Base-by-base conservation (phyloP, 2,329 filamentous ascomycete species). In the Penicillium sp. region DNA sequence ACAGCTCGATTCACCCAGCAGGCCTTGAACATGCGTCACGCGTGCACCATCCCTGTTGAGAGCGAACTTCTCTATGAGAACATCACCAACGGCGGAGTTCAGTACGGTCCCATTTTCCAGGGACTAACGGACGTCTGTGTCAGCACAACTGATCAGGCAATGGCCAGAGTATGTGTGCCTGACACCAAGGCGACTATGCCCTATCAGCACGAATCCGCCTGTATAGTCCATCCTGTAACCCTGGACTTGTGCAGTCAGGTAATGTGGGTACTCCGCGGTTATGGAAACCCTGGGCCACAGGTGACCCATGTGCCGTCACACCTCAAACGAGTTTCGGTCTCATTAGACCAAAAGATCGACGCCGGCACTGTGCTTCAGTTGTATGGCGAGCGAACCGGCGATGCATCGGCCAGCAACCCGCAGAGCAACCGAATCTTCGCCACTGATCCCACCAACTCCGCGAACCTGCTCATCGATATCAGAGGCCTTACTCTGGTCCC, bases 151-250 rank as follows among this genome's bases (percentile, higher is more conserved):
- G 3, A 34, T 2, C 34, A 53, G 31, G 59, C 61, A 10, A 43
- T 58, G 22, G 61, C 61, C 5, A 58, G 44, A 3, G 22, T 63
- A 2, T 29, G 47, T 6, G 50, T 62, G 2, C 61, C 61, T 8
- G 54, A 63, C 32, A 63, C 59, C 2, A 62, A 52, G 22, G 8
- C 43, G 8, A 42, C 42, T n/a, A 63, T 63, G 61, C 61, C 61
- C 0, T 29, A 57, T 21, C 31, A 46, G 7, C 31, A 60, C 14
- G 61, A 63, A 18, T 56, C 47, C 0, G 43, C 55, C 1, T 59
- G 45, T 18, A 56, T 63, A 31, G 49, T 61, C 5, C 61, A 63
- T 22, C 61, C 61, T 3, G 57, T 57, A 2, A 63, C 59, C 1
- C 52, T 63, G 14, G 61, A 63, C 32, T 27, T 58, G 3, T 62